These are phyloP conservation scores for Naganishia randhawae DNA, from an alignment of 768 basidiomycete species.

Conservation along the genomic window DNA sequence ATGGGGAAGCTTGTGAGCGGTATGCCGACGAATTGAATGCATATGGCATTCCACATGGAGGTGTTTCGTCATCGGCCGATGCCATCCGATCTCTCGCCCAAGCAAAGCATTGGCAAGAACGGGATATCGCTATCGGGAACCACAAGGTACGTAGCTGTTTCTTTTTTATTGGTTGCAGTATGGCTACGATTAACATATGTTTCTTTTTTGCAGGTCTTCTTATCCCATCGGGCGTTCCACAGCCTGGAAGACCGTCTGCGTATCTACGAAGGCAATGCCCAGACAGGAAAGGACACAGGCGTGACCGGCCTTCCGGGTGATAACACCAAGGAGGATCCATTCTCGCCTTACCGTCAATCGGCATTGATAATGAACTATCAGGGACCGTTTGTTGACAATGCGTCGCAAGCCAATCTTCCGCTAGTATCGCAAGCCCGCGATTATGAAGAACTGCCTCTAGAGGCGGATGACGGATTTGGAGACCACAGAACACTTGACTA, in stretches of 20 bases:
- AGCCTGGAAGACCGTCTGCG: conserved; percentile 81
- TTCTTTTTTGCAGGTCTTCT: conserved; percentile 64
- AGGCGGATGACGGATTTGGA: conserved; percentile 75
- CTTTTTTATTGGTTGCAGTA: neutral
- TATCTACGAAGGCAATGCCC: conserved; percentile 71
- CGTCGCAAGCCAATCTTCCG: conserved; percentile 70
- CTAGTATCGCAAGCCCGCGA: conserved; percentile 64
- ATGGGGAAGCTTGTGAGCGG: conserved; percentile 77
- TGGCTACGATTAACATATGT: conserved; percentile 13
- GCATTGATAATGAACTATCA: conserved; percentile 19
- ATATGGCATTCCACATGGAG: conserved; percentile 27
- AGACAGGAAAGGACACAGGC: conserved; percentile 62
- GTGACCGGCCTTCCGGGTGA: conserved; percentile 53
- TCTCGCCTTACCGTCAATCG: conserved; percentile 67
- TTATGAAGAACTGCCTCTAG: conserved; percentile 68
- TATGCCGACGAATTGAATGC: conserved; percentile 66
- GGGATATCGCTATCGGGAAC: conserved; percentile 74
- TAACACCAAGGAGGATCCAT: conserved; percentile 61
- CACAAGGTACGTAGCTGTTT: conserved; percentile 64
- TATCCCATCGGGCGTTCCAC: conserved; percentile 81
- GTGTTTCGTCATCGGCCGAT: conserved; percentile 20
- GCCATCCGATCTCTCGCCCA: conserved; percentile 35
- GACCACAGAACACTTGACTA: conserved; percentile 52
- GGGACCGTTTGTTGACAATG: conserved; percentile 33
- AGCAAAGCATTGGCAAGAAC: conserved; percentile 58